Conservation (phyloP, 2,329 filamentous ascomycete genomes). For the Teratosphaeria epicoccoides region DNA sequence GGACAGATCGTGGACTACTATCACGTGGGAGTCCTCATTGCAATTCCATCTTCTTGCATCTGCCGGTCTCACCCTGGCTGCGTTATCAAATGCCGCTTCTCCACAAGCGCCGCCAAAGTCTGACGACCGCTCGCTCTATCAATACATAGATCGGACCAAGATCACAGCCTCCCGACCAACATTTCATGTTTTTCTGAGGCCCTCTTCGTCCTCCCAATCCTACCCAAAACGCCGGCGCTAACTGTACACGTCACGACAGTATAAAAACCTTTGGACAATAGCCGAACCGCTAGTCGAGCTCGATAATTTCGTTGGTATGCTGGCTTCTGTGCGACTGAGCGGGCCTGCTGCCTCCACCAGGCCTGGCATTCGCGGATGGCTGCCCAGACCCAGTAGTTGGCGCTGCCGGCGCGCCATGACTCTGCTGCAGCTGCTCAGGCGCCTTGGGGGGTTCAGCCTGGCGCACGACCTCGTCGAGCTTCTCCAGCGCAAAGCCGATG, state of each 20-base stretch:
- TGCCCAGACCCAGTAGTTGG: neutral
- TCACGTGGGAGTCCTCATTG: neutral
- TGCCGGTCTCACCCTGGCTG: neutral
- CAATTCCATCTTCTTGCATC: neutral
- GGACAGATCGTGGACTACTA: neutral
- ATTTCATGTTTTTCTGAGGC: neutral
- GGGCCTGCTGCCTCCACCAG: neutral
- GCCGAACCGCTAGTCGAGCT: neutral
- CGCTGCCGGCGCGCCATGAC: neutral
- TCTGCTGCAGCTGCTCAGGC: neutral
- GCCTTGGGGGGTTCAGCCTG: neutral
- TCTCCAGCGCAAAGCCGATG: slow-evolving; percentile 26
- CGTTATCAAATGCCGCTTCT: neutral
- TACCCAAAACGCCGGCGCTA: neutral
- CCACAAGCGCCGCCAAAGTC: neutral
- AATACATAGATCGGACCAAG: neutral
- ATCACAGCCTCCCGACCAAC: neutral
- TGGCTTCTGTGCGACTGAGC: neutral
- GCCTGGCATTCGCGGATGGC: neutral
- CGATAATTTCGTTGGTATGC: neutral
- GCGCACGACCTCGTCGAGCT: slow-evolving; percentile 28
- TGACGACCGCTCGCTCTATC: neutral
- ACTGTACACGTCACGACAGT: neutral
- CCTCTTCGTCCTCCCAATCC: neutral
- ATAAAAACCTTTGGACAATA: neutral